Evolutionary conservation across 805 yeast genomes (phyloP).

Genomic region (Barnettozyma siamensis): DNA sequence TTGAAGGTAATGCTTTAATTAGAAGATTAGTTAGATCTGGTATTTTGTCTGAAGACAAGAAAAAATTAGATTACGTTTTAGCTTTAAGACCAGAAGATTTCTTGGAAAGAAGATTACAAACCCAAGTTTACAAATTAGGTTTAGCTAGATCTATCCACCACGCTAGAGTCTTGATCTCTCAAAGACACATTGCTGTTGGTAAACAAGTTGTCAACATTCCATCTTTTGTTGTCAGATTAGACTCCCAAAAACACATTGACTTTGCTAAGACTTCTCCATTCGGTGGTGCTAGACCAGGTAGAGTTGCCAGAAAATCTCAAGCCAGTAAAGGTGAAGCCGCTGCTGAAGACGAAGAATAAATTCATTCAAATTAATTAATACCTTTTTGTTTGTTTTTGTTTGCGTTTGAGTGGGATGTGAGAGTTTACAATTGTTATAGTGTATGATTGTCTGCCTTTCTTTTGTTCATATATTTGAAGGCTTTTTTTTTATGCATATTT

Average conservation of each 20-base stretch:
- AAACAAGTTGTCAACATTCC: constrained; percentile 98
- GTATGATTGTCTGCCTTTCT: not conserved
- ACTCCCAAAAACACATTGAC: constrained; percentile 99
- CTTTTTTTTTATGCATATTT: constrained; percentile 1
- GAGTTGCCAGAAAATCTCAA: constrained; percentile 85
- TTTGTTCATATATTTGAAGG: constrained; percentile 1
- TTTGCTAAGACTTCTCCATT: constrained; percentile 98
- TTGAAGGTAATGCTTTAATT: constrained; percentile 99
- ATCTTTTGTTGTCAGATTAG: constrained; percentile 99
- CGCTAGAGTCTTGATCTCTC: constrained; percentile 97
- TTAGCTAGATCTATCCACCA: constrained; percentile 99
- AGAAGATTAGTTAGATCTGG: constrained; percentile 99
- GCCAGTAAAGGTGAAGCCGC: constrained; percentile 47
- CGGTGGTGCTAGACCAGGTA: constrained; percentile 99
- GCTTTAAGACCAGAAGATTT: constrained; percentile 98
- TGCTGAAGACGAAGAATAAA: constrained; percentile 75
- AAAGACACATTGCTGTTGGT: constrained; percentile 99
- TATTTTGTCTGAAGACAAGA: constrained; percentile 98
- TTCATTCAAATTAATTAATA: constrained; percentile 32
- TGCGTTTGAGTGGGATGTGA: no score
- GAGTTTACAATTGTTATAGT: constrained; percentile 1
- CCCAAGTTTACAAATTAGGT: constrained; percentile 99
- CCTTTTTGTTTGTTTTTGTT: constrained; percentile 7
- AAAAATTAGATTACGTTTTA: constrained; percentile 99
- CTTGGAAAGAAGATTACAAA: constrained; percentile 99